phyloP scores from a whole-genome alignment of 164 flowering plant species.

The Vitis cinerea region DNA sequence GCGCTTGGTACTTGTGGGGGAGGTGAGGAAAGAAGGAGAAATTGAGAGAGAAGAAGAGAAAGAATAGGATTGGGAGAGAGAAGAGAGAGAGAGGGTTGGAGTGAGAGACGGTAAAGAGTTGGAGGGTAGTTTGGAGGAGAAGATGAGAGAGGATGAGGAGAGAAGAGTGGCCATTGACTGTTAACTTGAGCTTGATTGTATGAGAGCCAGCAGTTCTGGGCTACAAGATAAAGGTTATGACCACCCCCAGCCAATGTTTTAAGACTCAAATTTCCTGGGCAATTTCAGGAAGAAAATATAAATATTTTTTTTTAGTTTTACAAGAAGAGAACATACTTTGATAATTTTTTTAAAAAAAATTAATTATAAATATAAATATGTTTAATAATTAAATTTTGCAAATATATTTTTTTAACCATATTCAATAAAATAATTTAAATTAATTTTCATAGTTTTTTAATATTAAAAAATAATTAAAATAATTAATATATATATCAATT shows the following conservation, averaged over 20 bases:
- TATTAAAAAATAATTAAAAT: too few species aligned
- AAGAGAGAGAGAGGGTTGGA: constrained; percentile 29
- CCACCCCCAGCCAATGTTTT: neutral
- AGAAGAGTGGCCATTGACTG: constrained; percentile 52
- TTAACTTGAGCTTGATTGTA: constrained; percentile 2
- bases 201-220: constrained; percentile 32
- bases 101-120: constrained; percentile 24
- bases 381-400: too few species aligned
- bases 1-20: constrained; percentile 17
- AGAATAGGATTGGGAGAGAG: constrained; percentile 25
- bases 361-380: too few species aligned
- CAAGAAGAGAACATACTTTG: too few species aligned
- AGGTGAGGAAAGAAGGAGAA: constrained; percentile 29
- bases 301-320: too few species aligned
- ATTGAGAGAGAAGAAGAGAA: constrained; percentile 38
- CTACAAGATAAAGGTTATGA: constrained; percentile 16
- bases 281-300: neutral
- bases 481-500: too few species aligned
- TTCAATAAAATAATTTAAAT: too few species aligned
- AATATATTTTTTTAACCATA: too few species aligned
- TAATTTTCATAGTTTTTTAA: too few species aligned
- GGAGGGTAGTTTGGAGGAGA: constrained; percentile 28
- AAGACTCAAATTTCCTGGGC: constrained; percentile 8
- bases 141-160: constrained; percentile 46
- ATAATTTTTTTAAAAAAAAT: too few species aligned